Percentiles rank a stretch among this genome's conserved stretches.
Conservation (phyloP, 306 rosid species). For the Pueraria montana region DNA sequence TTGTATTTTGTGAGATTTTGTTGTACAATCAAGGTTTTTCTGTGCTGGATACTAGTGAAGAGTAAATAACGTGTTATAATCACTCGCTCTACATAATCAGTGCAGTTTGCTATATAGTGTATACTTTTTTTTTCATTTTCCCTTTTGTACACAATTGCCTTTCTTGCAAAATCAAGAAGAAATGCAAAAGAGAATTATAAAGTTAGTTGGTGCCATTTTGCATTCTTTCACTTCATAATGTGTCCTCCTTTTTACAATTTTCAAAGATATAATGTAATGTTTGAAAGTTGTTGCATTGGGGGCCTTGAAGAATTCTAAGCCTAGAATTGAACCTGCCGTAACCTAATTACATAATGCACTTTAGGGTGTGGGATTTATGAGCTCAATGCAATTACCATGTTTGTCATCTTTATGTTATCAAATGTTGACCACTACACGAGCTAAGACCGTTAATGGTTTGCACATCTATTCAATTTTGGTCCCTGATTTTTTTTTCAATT, state of each 20-base stretch:
- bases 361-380: conserved; percentile 37
- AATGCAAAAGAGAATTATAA: conserved; percentile 38
- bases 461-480: conserved; percentile 32
- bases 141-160: conserved; percentile 52
- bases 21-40: conserved; percentile 69
- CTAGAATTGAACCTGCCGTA: conserved; percentile 18
- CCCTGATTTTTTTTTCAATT: not conserved
- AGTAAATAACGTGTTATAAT: conserved; percentile 57
- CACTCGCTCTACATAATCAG: conserved; percentile 45
- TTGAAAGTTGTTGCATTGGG: conserved; percentile 15
- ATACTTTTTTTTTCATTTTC: conserved; percentile 42
- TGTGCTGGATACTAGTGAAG: conserved; percentile 43
- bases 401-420: conserved; percentile 40
- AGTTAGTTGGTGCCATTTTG: conserved; percentile 32
- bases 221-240: not conserved
- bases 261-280: not conserved
- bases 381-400: conserved; percentile 45
- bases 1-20: conserved; percentile 52
- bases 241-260: conserved; percentile 1
- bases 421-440: conserved; percentile 26
- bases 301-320: not conserved
- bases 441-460: conserved; percentile 12
- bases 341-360: conserved; percentile 12
- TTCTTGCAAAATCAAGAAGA: conserved; percentile 45
- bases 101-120: conserved; percentile 52